Evolutionary conservation across 176 grass and related monocot genomes (phyloP).

Genomic region (Rhynchospora breviuscula): DNA sequence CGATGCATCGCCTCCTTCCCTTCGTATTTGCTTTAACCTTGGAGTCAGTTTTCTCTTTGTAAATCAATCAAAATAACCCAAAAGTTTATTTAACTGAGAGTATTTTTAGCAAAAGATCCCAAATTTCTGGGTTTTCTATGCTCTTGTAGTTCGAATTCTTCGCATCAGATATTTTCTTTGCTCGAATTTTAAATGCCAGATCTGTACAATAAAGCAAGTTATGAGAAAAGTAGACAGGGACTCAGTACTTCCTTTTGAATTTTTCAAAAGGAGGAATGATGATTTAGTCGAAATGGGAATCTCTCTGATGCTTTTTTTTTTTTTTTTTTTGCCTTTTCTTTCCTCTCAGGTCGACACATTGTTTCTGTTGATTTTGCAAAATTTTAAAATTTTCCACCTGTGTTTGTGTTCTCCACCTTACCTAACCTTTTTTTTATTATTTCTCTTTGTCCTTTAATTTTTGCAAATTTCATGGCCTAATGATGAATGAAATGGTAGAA

Average conservation of each 20-base stretch:
- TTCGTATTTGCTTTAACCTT: no score
- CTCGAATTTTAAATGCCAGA: neutral
- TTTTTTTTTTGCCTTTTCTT: neutral
- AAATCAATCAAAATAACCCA: no score
- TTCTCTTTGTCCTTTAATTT: neutral
- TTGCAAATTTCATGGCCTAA: neutral
- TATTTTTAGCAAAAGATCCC: neutral
- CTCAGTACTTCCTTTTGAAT: no score
- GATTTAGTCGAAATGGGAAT: no score
- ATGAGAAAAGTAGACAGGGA: neutral
- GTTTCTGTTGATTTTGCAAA: neutral
- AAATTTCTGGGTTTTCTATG: neutral
- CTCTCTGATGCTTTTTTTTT: neutral
- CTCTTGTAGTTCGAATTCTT: neutral
- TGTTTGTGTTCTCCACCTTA: neutral
- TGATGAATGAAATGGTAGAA: neutral
- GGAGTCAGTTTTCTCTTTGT: no score
- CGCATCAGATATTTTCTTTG: neutral
- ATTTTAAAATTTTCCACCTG: neutral
- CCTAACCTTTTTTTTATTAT: neutral
- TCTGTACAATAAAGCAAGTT: neutral
- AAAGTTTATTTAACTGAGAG: neutral
- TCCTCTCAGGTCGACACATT: neutral
- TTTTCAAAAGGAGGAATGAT: neutral
- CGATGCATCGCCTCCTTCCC: neutral